Conservation (phyloP, 306 rosid genomes). For the Fragaria ananassa region DNA sequence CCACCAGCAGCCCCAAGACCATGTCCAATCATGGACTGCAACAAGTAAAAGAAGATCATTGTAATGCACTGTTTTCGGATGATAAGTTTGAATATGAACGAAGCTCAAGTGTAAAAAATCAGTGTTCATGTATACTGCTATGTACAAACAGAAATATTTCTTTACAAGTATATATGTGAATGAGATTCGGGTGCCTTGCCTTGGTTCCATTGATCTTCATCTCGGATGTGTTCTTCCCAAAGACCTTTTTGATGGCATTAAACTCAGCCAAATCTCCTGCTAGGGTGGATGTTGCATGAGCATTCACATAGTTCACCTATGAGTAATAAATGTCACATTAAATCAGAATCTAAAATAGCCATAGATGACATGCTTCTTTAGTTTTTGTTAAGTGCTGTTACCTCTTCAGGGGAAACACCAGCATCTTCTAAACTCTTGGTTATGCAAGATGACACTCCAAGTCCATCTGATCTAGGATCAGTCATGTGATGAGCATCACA, state of each 20-base stretch:
- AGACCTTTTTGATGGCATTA: conserved; percentile 62
- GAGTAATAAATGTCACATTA: background rate
- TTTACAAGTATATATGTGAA: background rate
- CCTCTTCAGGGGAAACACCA: conserved; percentile 76
- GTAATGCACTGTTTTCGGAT: background rate
- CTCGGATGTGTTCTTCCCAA: conserved; percentile 54
- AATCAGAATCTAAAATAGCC: conserved; percentile 13
- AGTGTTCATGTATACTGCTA: background rate
- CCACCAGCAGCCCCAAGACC: conserved; percentile 82
- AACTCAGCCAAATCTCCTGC: conserved; percentile 78
- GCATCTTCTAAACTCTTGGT: conserved; percentile 54
- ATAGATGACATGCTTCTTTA: background rate
- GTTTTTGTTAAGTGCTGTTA: conserved; percentile 6
- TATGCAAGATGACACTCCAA: conserved; percentile 71
- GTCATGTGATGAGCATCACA: conserved; percentile 86
- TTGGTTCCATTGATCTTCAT: conserved; percentile 71
- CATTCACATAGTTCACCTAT: conserved; percentile 77
- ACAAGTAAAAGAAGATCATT: background rate
- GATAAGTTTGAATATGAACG: background rate
- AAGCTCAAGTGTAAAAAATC: background rate
- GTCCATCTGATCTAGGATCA: conserved; percentile 66
- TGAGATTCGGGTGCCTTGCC: conserved; percentile 30
- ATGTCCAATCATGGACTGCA: conserved; percentile 81
- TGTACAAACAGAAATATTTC: background rate
- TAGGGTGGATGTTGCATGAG: conserved; percentile 74